Base-by-base conservation (phyloP, 768 basidiomycete species). In the Boletus sp. region DNA sequence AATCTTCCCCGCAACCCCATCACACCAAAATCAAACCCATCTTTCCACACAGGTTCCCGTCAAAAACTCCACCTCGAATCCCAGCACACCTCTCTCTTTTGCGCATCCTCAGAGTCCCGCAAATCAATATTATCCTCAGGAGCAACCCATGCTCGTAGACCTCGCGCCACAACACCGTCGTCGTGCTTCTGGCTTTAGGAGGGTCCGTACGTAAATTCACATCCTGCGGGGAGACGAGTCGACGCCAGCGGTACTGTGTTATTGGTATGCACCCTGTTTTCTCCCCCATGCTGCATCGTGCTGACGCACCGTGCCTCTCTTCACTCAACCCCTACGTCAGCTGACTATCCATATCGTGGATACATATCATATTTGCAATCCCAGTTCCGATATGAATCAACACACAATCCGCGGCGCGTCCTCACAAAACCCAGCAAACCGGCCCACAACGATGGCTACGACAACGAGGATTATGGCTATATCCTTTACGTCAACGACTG, bases 401-500 rank as follows among this genome's bases (percentile, higher is more conserved):
- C 90, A 2, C 91, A 92, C 72, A 99, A 99, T 75, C 97, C 97
- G 7, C 83, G 97, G 47, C 85, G 97, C 49, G 97, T 99, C 17
- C 80, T 99, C 56, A 99, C 97, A 24, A 99, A 99, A 72, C 97
- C 97, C 18, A 94, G 92, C 77, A 97, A 97, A 71, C 92, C 94
- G 0, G 81, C 84, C 0, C 91, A 96, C 71, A 99, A 99, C 72
- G 95, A 98, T 58, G 96, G 96, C 2, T 97, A 87, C 64, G 97
- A 99, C 75, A 99, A 99, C 66, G 96, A 98, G 65, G 97, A 99
- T 72, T 96, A 94, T 66, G 97, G 98, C 71, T 99, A 99, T 68
- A 98, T 99, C 67, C 83, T 99, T 56, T 99, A 98, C 73, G 97
- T 99, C 69, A 99, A 99, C 68, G 97, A 99, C 67, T 94, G 93